Evolutionary conservation across 441 rosid species (phyloP).

Genomic region (Syzygium syzygioides): DNA sequence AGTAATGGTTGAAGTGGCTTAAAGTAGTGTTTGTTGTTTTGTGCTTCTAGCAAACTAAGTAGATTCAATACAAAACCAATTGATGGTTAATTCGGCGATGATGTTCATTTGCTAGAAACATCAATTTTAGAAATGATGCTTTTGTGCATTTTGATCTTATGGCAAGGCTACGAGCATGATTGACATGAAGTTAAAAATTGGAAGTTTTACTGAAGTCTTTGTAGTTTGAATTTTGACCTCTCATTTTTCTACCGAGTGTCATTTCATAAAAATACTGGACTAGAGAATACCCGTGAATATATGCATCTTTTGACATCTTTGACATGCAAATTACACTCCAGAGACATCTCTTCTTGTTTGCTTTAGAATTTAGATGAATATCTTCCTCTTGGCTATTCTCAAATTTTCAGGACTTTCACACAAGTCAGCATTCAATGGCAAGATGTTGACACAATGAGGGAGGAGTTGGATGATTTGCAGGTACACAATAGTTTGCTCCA

Average conservation of each 20-base stretch:
- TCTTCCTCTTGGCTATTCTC: conserved; percentile 11
- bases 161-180: background rate
- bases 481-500: conserved; percentile 20
- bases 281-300: background rate
- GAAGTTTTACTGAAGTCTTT: background rate
- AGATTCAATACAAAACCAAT: background rate
- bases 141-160: background rate
- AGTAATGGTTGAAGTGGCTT: background rate
- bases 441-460: conserved; percentile 98
- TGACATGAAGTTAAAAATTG: background rate
- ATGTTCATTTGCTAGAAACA: background rate
- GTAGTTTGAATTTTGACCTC: background rate
- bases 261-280: background rate
- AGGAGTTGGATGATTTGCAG: conserved; percentile 98
- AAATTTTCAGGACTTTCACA: conserved; percentile 81
- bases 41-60: background rate
- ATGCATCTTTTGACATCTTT: background rate
- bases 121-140: background rate
- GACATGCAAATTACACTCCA: background rate
- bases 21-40: background rate
- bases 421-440: conserved; percentile 99
- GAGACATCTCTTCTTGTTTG: background rate
- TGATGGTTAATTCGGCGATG: background rate
- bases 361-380: background rate
- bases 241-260: background rate